Base-by-base conservation (phyloP, 257 asterid genomes). In the Thymus quinquecostatus region DNA sequence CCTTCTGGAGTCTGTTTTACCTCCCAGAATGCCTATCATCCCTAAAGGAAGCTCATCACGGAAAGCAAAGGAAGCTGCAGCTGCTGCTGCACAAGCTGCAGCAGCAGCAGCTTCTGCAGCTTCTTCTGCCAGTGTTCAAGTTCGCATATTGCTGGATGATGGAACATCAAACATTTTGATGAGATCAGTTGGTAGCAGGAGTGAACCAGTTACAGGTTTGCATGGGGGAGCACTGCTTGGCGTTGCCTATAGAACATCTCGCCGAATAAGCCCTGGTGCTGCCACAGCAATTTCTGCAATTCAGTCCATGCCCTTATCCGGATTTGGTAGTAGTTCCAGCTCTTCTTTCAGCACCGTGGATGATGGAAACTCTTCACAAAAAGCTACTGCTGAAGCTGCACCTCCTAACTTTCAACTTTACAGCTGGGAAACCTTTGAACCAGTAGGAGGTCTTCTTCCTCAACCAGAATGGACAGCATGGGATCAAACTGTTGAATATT, bases 381-480 rank as follows among this genome's bases (percentile, higher is more conserved):
- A 82, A 74, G 62, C 83, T 74, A 80, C 88, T 66, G 60, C 96
- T 44, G 97, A 92, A 82, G 91, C 86, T 27, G 86, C 94, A 58
- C 88, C 98, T 27, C 87, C 86, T 30, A 95, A 92, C 84, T 89
- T 92, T 59, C 99, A 95, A 77, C 82, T 95, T 29, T 95, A 83
- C 78, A 95, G 98, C 87, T 95, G 99, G 99, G 99, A 95, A 83
- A 83, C 89, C 68, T 95, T 95, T 83, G 90, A 95, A 84, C 96
- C 99, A 0, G 97, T 95, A 57, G 99, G 98, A 64, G 91, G 85
- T 71, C 98, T 95, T 87, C 97, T 95, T 73, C 98, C 98, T 68
- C 99, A 95, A 78, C 99, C 99, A 34, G 99, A 92, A 70, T 95
- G 98, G 98, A 89, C 97, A 6, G 97, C 97, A 49, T 95, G 99